Evolutionary conservation across 225 moss, liverwort and hornwort species (phyloP).

Genomic region (Sphagnum tenellum): DNA sequence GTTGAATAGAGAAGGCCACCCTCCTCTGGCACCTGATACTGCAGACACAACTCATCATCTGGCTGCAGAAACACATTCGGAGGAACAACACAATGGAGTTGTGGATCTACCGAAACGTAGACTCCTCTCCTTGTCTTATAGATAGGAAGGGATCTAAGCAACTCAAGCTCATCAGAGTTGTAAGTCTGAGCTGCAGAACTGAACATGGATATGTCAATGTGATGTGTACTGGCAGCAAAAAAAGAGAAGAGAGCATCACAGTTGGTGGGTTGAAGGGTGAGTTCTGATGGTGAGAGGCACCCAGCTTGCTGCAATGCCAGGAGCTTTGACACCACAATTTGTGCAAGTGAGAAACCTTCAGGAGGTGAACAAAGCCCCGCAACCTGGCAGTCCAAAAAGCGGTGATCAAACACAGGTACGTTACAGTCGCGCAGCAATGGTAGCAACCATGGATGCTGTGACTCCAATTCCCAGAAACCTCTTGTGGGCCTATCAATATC

Average conservation of each 20-base stretch:
- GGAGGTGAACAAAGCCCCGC: slow-evolving; percentile 42
- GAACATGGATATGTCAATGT: slow-evolving; percentile 8
- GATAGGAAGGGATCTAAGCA: slow-evolving; percentile 68
- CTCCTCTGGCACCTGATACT: slow-evolving; percentile 36
- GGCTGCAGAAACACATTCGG: slow-evolving; percentile 70
- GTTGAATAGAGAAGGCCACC: slow-evolving; percentile 58
- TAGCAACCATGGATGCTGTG: slow-evolving; percentile 57
- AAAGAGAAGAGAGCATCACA: slow-evolving; percentile 69
- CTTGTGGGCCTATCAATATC: slow-evolving; percentile 23
- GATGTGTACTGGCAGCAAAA: slow-evolving; percentile 41
- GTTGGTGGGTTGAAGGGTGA: slow-evolving; percentile 54
- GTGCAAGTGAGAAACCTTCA: slow-evolving; percentile 40
- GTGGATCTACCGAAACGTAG: slow-evolving; percentile 49
- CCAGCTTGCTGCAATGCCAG: slow-evolving; percentile 61
- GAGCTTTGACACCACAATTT: slow-evolving; percentile 54
- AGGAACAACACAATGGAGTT: slow-evolving; percentile 65
- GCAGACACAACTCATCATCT: slow-evolving; percentile 62
- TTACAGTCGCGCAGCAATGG: slow-evolving; percentile 59
- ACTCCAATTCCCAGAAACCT: slow-evolving; percentile 57
- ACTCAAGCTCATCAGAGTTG: slow-evolving; percentile 36
- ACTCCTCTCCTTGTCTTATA: slow-evolving; percentile 59
- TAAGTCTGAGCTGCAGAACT: slow-evolving; percentile 29
- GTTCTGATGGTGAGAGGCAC: slow-evolving; percentile 35
- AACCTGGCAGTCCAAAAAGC: slow-evolving; percentile 59
- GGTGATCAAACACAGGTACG: slow-evolving; percentile 66